Evolutionary conservation across 352 stramenopile species (phyloP), one percentile per base, ranked within the genome.

Genomic region (Phytophthora palmivora): DNA sequence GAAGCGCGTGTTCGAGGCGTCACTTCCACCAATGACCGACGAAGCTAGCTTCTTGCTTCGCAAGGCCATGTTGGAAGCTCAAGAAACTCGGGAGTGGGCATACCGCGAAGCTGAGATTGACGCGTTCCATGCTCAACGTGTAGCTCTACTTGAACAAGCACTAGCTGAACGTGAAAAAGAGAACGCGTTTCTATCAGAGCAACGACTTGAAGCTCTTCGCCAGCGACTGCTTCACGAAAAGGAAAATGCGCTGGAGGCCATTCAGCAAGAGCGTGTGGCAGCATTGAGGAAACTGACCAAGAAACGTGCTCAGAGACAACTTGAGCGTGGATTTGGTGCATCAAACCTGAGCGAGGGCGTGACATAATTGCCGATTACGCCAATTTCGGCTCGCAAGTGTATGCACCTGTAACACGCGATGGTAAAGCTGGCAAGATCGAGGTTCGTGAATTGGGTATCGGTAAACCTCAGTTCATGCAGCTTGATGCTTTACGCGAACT

Each of bases 21-120:
- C 87, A 21, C 60, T 98, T 34, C 95, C 94, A 15, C 94, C 95
- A 4, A 97, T 98, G 80, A 98, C 95, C 12, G 95, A 98, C 67
- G 95, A 98, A 54, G 94, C 91, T 6, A 96, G 76, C 34, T 96
- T 98, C 44, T 28, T 84, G 19, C 54, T 98, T 21, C 87, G 95
- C 11, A 98, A 98, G 57, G 63, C 53, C 19, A 93, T 98, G 72
- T 92, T 98, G 69, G 92, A 98, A 71, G 71, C 88, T 45, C 94
- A 98, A 63, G 95, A 98, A 63, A 87, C 89, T 21, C 74, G 75
- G 26, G 92, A 97, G 54, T 98, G 89, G 81, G 78, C 84, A 26
- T 88, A 91, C 45, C 82, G 90, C 9, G 91, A 98, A 69, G 70
- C 72, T n/a, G 91, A 98, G 58, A 95, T 98, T 36, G 89, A 98